Evolutionary conservation across 2,329 filamentous ascomycete species (phyloP).

Genomic region (Neurospora crassa): DNA sequence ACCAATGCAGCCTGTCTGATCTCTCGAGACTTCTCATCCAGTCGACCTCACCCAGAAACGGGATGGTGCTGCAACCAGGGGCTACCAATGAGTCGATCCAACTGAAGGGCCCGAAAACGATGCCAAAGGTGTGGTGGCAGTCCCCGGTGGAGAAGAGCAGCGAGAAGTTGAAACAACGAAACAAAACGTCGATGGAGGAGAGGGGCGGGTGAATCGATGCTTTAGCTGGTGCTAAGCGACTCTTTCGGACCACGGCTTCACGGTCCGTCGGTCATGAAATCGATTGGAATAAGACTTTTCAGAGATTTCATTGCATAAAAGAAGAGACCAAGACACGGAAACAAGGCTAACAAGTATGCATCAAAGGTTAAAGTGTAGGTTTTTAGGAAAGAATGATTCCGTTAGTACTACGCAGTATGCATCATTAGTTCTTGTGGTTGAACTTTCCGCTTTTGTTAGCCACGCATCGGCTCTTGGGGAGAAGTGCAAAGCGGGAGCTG

Average conservation of each 20-base stretch:
- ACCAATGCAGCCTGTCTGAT: not conserved
- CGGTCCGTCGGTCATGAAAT: not conserved
- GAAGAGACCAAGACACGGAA: not conserved
- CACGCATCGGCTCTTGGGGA: too few species aligned
- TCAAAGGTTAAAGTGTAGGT: not conserved
- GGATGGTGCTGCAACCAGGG: not conserved
- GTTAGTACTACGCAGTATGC: too few species aligned
- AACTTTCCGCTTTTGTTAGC: not conserved
- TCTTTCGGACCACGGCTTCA: not conserved
- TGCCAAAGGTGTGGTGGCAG: not conserved
- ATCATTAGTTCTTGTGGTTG: not conserved
- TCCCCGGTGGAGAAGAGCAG: not conserved
- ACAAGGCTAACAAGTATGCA: not conserved
- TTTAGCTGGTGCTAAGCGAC: not conserved
- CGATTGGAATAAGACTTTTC: not conserved
- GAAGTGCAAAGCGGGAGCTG: not conserved
- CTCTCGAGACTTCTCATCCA: not conserved
- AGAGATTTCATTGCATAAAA: not conserved
- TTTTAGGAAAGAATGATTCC: not conserved
- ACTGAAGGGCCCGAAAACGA: not conserved
- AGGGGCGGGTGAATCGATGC: not conserved
- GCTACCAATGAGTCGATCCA: not conserved
- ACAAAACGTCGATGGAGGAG: not conserved
- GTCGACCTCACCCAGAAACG: not conserved
- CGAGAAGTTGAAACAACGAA: not conserved